Evolutionary conservation across 2,329 filamentous ascomycete species (phyloP), one percentile per base, ranked within the genome.

Genomic region (Aspergillus sp.): DNA sequence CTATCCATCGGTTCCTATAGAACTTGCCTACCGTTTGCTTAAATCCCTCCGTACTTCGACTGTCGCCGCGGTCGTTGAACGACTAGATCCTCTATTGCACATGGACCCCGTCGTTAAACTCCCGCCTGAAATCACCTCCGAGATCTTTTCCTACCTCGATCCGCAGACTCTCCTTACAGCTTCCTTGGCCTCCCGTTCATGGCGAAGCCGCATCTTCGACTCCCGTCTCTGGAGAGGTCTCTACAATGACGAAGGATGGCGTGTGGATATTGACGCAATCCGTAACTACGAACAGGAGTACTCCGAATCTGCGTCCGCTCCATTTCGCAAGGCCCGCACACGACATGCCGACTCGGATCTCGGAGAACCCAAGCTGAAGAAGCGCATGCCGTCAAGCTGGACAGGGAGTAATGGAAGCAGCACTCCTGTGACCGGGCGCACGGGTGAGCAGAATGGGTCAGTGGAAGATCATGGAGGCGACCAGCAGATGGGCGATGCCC

Each of bases 101-200:
- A 91, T 96, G 69, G 88, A 98, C 68, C 95, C 95, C 43, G 82
- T 95, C 34, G 74, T 81, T 51, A 83, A 88, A 57, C 79, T 98
- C 1, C 93, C 93, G 0, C 82, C 88, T 27, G 93, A 98, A 65
- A 86, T 98, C 57, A 94, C 89, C 48, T 83, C 93, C 36, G 86
- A 94, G 59, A 85, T 97, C 36, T 83, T 98, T 35, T 84, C 86
- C 11, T 93, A 90, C 60, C 82, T 98, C 39, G 86, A 90, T 43
- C 86, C 90, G 1, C 65, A 82, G 27, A 93, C 90, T 0, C 75
- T 98, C 33, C 76, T 97, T 44, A 82, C 80, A 39, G 87, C 90
- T 2, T 88, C 89, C 1, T 78, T 81, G 36, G 82, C 89, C 11
- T 96, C 89, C 31, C 82, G 83, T 37, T 75, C 82, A 50, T 98